These are phyloP conservation scores for Naganishia sp. DNA, from an alignment of 1,284 basidiomycete genomes.

Conservation along the genomic window DNA sequence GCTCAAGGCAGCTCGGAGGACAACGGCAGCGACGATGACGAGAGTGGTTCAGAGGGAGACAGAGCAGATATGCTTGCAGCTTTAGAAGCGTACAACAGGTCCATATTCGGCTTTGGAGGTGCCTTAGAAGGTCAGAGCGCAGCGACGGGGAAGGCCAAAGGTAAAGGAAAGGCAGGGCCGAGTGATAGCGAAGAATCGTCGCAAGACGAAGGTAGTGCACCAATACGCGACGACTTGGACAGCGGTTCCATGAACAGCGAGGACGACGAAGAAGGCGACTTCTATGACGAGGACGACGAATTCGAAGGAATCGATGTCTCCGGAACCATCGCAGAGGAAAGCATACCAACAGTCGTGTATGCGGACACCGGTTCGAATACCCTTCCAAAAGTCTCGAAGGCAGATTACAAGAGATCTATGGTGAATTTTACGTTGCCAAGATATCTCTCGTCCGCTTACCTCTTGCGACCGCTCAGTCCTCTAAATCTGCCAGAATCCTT, in stretches of 20 bases:
- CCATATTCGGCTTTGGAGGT: conserved; percentile 44
- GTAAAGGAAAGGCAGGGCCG: not conserved
- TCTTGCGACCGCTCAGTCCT: conserved; percentile 27
- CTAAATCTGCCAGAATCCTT: conserved; percentile 53
- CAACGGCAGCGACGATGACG: not conserved
- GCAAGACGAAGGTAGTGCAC: conserved; percentile 18
- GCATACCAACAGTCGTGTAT: conserved; percentile 51
- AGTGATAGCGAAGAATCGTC: conserved; percentile 18
- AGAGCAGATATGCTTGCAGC: conserved; percentile 49
- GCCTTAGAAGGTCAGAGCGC: not conserved
- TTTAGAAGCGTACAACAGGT: conserved; percentile 49
- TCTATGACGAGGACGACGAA: conserved; percentile 38
- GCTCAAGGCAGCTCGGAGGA: not conserved
- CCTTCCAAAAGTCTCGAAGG: conserved; percentile 36
- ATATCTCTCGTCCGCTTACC: not conserved
- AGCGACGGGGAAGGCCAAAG: conserved; percentile 9
- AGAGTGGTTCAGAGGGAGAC: conserved; percentile 32
- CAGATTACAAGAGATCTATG: conserved; percentile 50
- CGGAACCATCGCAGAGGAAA: not conserved
- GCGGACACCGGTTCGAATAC: conserved; percentile 8
- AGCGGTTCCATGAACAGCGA: conserved; percentile 38
- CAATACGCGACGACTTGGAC: conserved; percentile 26
- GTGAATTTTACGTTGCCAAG: conserved; percentile 35
- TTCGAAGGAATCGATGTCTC: conserved; percentile 1
- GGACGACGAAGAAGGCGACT: conserved; percentile 44